phyloP scores from a whole-genome alignment of 2,329 filamentous ascomycete species.

The Botrytis paeoniae region DNA sequence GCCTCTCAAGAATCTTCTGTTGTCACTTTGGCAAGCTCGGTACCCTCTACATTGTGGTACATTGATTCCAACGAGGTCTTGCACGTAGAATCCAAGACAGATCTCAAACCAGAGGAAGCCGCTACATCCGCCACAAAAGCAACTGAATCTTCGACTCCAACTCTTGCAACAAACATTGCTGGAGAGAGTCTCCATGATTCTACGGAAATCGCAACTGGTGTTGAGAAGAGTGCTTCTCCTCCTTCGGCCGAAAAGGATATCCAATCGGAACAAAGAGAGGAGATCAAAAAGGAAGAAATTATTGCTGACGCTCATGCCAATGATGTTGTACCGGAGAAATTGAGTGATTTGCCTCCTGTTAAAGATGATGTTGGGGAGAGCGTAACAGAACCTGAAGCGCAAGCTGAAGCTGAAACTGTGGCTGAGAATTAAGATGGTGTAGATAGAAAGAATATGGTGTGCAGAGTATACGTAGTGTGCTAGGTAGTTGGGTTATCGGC shows the following conservation, averaged over 20 bases:
- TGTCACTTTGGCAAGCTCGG: conserved; percentile 32
- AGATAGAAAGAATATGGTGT: neutral
- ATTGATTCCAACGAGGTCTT: conserved; percentile 43
- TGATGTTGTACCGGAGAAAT: conserved; percentile 23
- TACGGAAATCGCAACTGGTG: conserved; percentile 24
- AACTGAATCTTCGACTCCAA: conserved; percentile 26
- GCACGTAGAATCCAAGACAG: conserved; percentile 30
- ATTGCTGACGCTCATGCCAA: conserved; percentile 16
- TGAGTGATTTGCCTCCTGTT: conserved; percentile 24
- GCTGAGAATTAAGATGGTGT: conserved; percentile 25
- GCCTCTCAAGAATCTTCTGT: conserved; percentile 20
- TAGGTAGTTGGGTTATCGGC: neutral
- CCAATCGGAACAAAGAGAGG: conserved; percentile 23
- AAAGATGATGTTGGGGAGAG: conserved; percentile 12
- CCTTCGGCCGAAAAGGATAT: conserved; percentile 24
- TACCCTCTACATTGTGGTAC: conserved; percentile 41
- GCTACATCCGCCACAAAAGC: conserved; percentile 22
- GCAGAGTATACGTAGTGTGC: neutral
- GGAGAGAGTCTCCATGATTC: conserved; percentile 29
- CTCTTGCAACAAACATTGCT: conserved; percentile 31
- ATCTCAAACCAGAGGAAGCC: conserved; percentile 3
- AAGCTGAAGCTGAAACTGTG: conserved; percentile 20
- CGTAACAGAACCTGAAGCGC: conserved; percentile 19
- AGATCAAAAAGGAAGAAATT: conserved; percentile 22
- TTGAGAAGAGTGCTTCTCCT: conserved; percentile 19